A percentile compares a stretch with the other conserved stretches of the same genome.
Evolutionary conservation across 2,329 filamentous ascomycete genomes (phyloP).

Genomic region (Alternaria sp.): DNA sequence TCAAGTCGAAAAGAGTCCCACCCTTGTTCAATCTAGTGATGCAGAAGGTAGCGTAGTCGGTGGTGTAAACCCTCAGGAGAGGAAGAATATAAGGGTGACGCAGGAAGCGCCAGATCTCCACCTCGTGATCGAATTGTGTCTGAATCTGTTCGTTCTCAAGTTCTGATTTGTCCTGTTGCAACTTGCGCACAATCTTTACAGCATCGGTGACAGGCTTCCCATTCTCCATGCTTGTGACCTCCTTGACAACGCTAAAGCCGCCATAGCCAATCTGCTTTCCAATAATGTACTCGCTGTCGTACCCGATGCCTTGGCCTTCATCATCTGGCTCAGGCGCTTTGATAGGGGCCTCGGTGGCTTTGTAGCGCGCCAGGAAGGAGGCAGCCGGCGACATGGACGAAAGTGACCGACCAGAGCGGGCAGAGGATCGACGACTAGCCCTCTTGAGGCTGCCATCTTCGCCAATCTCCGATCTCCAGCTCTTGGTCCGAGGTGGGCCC

Average conservation of each 20-base stretch:
- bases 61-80: conserved; percentile 70
- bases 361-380: conserved; percentile 65
- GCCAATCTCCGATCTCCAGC: conserved; percentile 43
- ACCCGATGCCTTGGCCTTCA: conserved; percentile 72
- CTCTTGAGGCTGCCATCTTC: conserved; percentile 47
- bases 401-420: conserved; percentile 57
- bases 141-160: conserved; percentile 71
- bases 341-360: conserved; percentile 47
- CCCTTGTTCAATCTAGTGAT: conserved; percentile 71
- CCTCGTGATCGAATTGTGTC: conserved; percentile 73
- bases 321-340: conserved; percentile 65
- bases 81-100: conserved; percentile 69
- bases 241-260: conserved; percentile 72
- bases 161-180: conserved; percentile 63
- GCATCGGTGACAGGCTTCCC: conserved; percentile 65
- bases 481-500: conserved; percentile 42
- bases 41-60: conserved; percentile 73
- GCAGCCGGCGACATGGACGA: conserved; percentile 66
- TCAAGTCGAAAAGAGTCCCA: conserved; percentile 70
- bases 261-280: conserved; percentile 71
- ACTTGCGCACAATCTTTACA: conserved; percentile 73
- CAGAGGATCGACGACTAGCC: conserved; percentile 52
- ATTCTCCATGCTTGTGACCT: conserved; percentile 68
- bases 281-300: conserved; percentile 68
- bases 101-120: conserved; percentile 72